Evolutionary conservation across 495 filamentous ascomycete species (phyloP).

Genomic region (Tetracladium marchalianum): DNA sequence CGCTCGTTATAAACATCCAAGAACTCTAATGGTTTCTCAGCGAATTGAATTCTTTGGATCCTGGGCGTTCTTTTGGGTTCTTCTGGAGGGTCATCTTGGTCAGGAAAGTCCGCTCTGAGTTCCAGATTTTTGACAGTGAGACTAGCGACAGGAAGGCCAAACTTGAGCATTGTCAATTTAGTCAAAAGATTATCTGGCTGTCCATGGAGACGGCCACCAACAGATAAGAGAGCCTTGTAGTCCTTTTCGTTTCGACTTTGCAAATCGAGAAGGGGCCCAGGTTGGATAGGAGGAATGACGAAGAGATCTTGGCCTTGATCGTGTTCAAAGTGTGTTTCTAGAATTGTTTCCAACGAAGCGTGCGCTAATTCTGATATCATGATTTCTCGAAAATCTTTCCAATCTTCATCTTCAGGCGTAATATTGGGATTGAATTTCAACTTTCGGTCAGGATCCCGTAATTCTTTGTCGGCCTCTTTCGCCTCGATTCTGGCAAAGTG

Average conservation of each 20-base stretch:
- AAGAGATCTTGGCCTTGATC: slow-evolving; percentile 3
- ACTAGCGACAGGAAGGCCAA: slow-evolving; percentile 16
- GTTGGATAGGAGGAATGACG: slow-evolving; percentile 1
- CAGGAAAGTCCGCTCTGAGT: background rate
- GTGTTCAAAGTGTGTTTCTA: slow-evolving; percentile 13
- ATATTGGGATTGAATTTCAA: slow-evolving; percentile 1
- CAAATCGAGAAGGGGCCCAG: slow-evolving; percentile 5
- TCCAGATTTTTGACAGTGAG: slow-evolving; percentile 12
- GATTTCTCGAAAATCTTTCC: background rate
- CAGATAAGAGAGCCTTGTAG: slow-evolving; percentile 4
- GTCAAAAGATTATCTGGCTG: slow-evolving; percentile 9
- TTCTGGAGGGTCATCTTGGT: slow-evolving; percentile 7
- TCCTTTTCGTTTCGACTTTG: slow-evolving; percentile 6
- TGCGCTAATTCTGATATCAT: background rate
- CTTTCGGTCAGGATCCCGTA: background rate
- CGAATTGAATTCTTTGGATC: slow-evolving; percentile 12
- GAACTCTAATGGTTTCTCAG: slow-evolving; percentile 20
- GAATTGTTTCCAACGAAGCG: background rate
- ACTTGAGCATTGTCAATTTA: slow-evolving; percentile 19
- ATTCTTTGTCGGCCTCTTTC: background rate
- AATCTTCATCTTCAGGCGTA: background rate
- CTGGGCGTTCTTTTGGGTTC: slow-evolving; percentile 1
- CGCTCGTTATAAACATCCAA: slow-evolving; percentile 17
- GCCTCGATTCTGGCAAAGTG: background rate
- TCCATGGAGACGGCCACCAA: background rate